These are phyloP conservation scores for Cladophialophora chaetospira DNA, from an alignment of 2,329 filamentous ascomycete species.

Conservation along the genomic window DNA sequence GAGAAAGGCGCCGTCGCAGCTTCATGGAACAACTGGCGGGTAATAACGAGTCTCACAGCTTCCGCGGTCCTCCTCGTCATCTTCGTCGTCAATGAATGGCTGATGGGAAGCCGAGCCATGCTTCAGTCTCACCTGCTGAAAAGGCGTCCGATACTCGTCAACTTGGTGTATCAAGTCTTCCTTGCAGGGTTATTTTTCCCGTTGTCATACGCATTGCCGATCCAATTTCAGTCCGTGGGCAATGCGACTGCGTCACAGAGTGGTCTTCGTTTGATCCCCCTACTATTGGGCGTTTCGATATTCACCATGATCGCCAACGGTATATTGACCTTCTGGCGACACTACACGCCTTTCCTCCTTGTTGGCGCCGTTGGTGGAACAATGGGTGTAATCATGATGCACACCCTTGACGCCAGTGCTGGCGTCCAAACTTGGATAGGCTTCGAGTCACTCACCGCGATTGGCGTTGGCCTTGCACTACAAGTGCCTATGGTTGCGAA, in stretches of 20 bases:
- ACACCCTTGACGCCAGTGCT: slow-evolving; percentile 35
- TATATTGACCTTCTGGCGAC: slow-evolving; percentile 34
- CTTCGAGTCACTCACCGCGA: slow-evolving; percentile 38
- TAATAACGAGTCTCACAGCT: slow-evolving; percentile 49
- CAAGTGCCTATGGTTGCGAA: slow-evolving; percentile 33
- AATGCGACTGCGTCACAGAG: slow-evolving; percentile 38
- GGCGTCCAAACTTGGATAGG: slow-evolving; percentile 38
- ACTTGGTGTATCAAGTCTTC: slow-evolving; percentile 41
- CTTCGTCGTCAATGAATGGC: slow-evolving; percentile 41
- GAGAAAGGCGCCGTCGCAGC: slow-evolving; percentile 45
- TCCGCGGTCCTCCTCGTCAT: slow-evolving; percentile 39
- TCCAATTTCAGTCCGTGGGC: slow-evolving; percentile 50
- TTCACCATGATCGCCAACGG: slow-evolving; percentile 39
- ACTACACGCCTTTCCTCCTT: slow-evolving; percentile 33
- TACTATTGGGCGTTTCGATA: slow-evolving; percentile 41
- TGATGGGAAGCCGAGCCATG: slow-evolving; percentile 43
- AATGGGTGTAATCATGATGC: slow-evolving; percentile 37
- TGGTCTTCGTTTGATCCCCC: slow-evolving; percentile 45
- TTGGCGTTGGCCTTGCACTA: slow-evolving; percentile 32
- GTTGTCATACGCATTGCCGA: slow-evolving; percentile 47
- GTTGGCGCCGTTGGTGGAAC: slow-evolving; percentile 31
- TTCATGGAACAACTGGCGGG: slow-evolving; percentile 39
- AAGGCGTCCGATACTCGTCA: slow-evolving; percentile 39
- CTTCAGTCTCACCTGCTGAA: slow-evolving; percentile 42
- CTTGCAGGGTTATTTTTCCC: slow-evolving; percentile 40